phyloP scores from a whole-genome alignment of 768 basidiomycete species.

The Naganishia vishniacii region DNA sequence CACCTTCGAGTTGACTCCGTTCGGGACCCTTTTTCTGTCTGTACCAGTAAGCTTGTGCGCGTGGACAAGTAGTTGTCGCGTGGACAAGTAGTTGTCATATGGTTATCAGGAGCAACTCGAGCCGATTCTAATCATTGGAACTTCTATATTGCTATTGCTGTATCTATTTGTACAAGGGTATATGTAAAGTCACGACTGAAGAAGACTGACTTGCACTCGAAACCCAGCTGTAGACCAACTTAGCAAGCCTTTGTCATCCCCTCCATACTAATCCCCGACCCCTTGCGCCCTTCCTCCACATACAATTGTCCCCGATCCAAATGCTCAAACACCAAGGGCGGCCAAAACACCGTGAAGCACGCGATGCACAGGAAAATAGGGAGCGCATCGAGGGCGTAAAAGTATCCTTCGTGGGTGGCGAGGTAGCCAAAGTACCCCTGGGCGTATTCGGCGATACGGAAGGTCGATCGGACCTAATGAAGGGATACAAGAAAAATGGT shows the following conservation, averaged over 20 bases:
- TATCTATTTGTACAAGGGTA: too few species aligned
- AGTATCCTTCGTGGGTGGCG: constrained; percentile 43
- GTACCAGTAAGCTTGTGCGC: too few species aligned
- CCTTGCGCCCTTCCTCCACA: not conserved
- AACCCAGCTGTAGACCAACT: too few species aligned
- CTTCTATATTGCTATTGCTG: too few species aligned
- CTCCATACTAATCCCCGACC: not conserved
- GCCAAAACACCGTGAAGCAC: constrained; percentile 43
- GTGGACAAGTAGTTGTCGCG: too few species aligned
- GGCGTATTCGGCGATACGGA: constrained; percentile 23
- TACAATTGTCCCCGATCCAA: not conserved
- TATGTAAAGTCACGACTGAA: too few species aligned
- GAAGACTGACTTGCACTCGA: too few species aligned
- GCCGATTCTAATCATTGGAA: too few species aligned
- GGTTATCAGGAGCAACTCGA: too few species aligned
- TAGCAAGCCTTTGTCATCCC: not conserved
- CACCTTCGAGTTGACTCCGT: too few species aligned
- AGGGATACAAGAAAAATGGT: not conserved
- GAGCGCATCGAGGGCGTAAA: constrained; percentile 43
- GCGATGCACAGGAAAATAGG: constrained; percentile 43
- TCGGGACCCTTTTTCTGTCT: too few species aligned
- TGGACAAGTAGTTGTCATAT: too few species aligned
- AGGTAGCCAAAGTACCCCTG: constrained; percentile 46
- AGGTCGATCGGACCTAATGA: constrained; percentile 19
- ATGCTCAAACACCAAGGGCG: constrained; percentile 24